Percentiles rank a stretch among this genome's conserved stretches.
Evolutionary conservation across 2,329 filamentous ascomycete species (phyloP).

Genomic region (Trichothecium sympodiale): DNA sequence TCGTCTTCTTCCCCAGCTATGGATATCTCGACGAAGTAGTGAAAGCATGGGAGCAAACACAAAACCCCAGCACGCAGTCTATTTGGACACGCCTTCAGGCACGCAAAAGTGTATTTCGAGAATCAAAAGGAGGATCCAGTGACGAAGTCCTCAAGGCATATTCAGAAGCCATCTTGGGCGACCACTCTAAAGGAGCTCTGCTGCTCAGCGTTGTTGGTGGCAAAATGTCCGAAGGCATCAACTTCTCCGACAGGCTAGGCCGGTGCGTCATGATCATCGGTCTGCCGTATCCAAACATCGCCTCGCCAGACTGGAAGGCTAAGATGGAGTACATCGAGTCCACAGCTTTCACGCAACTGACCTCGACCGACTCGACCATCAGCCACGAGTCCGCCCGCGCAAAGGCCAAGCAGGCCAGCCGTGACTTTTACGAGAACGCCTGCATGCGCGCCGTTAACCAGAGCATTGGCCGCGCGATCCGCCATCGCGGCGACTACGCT

Average conservation of each 20-base stretch:
- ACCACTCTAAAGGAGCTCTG: conserved; percentile 52
- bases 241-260: conserved; percentile 86
- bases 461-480: conserved; percentile 84
- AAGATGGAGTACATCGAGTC: conserved; percentile 79
- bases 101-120: conserved; percentile 53
- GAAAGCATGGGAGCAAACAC: conserved; percentile 42
- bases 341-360: conserved; percentile 31
- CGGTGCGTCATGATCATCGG: conserved; percentile 87
- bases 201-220: conserved; percentile 88
- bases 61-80: conserved; percentile 17
- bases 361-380: conserved; percentile 5
- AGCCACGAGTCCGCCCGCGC: conserved; percentile 14
- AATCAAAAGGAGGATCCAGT: conserved; percentile 41
- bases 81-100: conserved; percentile 48
- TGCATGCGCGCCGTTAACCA: conserved; percentile 98
- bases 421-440: conserved; percentile 84
- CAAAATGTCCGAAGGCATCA: conserved; percentile 94
- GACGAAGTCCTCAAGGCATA: conserved; percentile 70
- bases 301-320: conserved; percentile 85
- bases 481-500: conserved; percentile 81
- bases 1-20: conserved; percentile 95
- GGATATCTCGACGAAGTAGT: conserved; percentile 73
- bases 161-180: conserved; percentile 50
- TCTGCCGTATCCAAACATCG: conserved; percentile 82
- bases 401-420: conserved; percentile 44